A percentile compares a stretch with the other conserved stretches of the same genome.
Conservation (phyloP, 768 basidiomycete species). For the Kwoniella mangroviensis region DNA sequence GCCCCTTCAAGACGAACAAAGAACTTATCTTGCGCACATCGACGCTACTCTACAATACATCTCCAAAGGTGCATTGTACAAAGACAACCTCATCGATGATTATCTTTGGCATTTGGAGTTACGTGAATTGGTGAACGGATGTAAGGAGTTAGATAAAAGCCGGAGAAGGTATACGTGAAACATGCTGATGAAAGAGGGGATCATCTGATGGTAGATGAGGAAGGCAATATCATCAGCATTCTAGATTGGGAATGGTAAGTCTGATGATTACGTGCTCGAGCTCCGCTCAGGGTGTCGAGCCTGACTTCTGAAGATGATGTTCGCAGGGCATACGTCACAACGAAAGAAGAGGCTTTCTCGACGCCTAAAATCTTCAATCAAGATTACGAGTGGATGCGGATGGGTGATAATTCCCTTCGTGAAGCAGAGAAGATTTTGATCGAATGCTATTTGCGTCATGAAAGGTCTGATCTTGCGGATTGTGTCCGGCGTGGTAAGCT, state of each 20-base stretch:
- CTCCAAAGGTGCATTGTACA: neutral
- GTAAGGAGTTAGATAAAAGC: conserved; percentile 4
- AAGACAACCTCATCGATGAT: neutral
- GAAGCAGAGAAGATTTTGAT: conserved; percentile 7
- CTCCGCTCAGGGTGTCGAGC: neutral
- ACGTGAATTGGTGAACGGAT: conserved; percentile 5
- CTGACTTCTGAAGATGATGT: neutral
- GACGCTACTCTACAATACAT: conserved; percentile 15
- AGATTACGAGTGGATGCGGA: neutral
- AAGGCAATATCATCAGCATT: conserved; percentile 37
- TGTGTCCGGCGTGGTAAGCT: conserved; percentile 20
- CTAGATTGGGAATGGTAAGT: conserved; percentile 55
- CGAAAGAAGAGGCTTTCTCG: conserved; percentile 21
- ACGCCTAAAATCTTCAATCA: neutral
- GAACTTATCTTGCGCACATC: conserved; percentile 27
- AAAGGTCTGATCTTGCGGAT: conserved; percentile 19
- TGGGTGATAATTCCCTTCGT: conserved; percentile 2
- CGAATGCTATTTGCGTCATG: conserved; percentile 2
- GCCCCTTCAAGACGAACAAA: conserved; percentile 20
- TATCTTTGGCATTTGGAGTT: conserved; percentile 20
- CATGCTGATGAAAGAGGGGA: conserved; percentile 44
- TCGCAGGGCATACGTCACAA: conserved; percentile 21
- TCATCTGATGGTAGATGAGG: conserved; percentile 47
- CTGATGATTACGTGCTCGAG: neutral
- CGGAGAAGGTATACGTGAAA: conserved; percentile 28